Evolutionary conservation across 352 stramenopile genomes (phyloP).

Genomic region (Globisporangium middletonii): DNA sequence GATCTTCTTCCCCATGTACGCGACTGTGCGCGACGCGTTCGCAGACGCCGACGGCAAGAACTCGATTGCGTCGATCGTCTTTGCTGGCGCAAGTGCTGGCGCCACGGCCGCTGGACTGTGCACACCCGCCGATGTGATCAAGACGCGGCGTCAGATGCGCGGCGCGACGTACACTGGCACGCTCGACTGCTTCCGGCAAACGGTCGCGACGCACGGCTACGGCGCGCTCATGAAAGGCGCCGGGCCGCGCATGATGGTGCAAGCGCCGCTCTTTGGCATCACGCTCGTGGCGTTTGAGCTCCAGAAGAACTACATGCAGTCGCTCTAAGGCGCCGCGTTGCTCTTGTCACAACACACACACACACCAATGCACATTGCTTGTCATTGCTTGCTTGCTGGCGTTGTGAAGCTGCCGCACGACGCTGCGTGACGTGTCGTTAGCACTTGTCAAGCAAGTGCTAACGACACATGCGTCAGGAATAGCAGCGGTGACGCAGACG

Average conservation of each 20-base stretch:
- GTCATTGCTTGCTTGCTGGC: too few relatives aligned
- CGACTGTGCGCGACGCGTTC: conserved; percentile 46
- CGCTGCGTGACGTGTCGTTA: too few relatives aligned
- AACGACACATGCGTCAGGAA: too few relatives aligned
- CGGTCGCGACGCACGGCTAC: conserved; percentile 72
- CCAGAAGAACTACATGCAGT: conserved; percentile 87
- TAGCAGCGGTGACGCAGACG: too few relatives aligned
- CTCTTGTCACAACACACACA: not conserved
- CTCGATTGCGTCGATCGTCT: conserved; percentile 54
- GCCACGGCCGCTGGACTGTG: conserved; percentile 52
- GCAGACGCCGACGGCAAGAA: conserved; percentile 46
- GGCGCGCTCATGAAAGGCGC: conserved; percentile 83
- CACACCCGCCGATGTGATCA: conserved; percentile 84
- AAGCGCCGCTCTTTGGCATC: conserved; percentile 83
- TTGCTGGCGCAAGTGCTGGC: conserved; percentile 53
- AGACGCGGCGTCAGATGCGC: conserved; percentile 82
- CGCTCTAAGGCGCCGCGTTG: conserved; percentile 13
- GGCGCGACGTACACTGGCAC: conserved; percentile 79
- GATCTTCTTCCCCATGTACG: conserved; percentile 92
- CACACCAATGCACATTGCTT: not conserved
- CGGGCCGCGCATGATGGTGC: conserved; percentile 82
- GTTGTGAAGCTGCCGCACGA: too few relatives aligned
- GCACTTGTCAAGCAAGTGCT: too few relatives aligned
- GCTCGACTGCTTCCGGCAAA: conserved; percentile 74
- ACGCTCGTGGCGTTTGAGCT: conserved; percentile 82